These are phyloP conservation scores for Warburgia ugandensis DNA, from an alignment of 164 flowering plant genomes.

Conservation along the genomic window DNA sequence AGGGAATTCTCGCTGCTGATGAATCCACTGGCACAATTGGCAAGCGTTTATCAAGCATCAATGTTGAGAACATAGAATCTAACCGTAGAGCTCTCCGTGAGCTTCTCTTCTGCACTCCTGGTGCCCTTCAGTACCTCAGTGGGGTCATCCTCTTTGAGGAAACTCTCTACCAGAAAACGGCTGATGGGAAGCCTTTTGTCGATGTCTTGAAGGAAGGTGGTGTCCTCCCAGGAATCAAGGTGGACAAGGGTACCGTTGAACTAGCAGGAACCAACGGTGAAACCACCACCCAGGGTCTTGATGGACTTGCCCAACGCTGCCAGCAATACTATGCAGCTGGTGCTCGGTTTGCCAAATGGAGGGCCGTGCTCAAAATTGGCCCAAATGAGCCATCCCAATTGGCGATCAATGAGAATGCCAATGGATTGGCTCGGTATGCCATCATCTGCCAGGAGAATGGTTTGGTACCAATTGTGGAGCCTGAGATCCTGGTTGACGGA, in stretches of 20 bases:
- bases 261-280: constrained; percentile 47
- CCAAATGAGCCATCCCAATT: constrained; percentile 43
- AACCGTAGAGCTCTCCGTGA: constrained; percentile 48
- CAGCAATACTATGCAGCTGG: constrained; percentile 38
- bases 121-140: constrained; percentile 37
- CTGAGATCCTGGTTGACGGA: constrained; percentile 49
- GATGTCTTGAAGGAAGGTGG: constrained; percentile 45
- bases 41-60: constrained; percentile 46
- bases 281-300: constrained; percentile 53
- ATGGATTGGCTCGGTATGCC: constrained; percentile 51
- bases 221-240: constrained; percentile 52
- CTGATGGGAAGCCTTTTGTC: constrained; percentile 40
- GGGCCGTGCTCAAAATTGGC: constrained; percentile 43
- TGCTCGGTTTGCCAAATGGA: constrained; percentile 44
- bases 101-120: constrained; percentile 47
- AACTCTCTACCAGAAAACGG: constrained; percentile 48
- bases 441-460: constrained; percentile 56
- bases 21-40: constrained; percentile 57
- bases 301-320: constrained; percentile 44
- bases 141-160: constrained; percentile 52
- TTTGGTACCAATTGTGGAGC: constrained; percentile 50
- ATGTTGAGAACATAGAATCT: constrained; percentile 42
- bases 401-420: constrained; percentile 44
- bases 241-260: constrained; percentile 50
- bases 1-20: constrained; percentile 61